phyloP scores from a whole-genome alignment of 2,329 filamentous ascomycete genomes.

The Pestalotiopsis sp. region DNA sequence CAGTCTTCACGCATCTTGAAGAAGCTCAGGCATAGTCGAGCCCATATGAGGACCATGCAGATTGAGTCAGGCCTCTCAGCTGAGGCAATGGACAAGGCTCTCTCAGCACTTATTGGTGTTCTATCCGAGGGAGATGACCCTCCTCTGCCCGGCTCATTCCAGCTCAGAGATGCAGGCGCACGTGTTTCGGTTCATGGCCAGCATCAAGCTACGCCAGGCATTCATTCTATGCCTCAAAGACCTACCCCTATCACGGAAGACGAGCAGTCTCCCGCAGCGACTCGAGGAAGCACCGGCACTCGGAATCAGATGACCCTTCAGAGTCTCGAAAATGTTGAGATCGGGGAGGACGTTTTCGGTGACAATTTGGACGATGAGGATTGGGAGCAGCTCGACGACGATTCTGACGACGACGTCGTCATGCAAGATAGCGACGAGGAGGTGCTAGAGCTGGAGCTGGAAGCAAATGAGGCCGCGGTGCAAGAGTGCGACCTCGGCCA shows the following conservation, averaged over 20 bases:
- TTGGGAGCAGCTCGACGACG: not conserved
- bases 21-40: not conserved
- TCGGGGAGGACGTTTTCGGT: not conserved
- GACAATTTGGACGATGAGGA: not conserved
- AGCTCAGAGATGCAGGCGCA: not conserved
- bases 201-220: no score
- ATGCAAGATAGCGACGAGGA: not conserved
- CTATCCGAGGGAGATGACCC: not conserved
- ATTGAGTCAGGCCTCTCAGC: not conserved
- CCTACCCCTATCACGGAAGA: not conserved
- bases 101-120: not conserved
- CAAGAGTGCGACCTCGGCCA: constrained; percentile 7
- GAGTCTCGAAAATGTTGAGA: not conserved
- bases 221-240: no score
- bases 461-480: not conserved
- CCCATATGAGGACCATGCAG: not conserved
- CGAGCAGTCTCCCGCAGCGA: not conserved
- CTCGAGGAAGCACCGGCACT: not conserved
- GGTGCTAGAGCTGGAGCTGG: constrained; percentile 4
- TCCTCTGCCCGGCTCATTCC: not conserved
- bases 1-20: not conserved
- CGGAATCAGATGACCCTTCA: not conserved
- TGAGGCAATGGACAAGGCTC: not conserved
- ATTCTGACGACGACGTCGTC: not conserved
- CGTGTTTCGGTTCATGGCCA: no score